These are phyloP conservation scores for Firmiana major DNA, from an alignment of 345 rosid species.

Conservation along the genomic window DNA sequence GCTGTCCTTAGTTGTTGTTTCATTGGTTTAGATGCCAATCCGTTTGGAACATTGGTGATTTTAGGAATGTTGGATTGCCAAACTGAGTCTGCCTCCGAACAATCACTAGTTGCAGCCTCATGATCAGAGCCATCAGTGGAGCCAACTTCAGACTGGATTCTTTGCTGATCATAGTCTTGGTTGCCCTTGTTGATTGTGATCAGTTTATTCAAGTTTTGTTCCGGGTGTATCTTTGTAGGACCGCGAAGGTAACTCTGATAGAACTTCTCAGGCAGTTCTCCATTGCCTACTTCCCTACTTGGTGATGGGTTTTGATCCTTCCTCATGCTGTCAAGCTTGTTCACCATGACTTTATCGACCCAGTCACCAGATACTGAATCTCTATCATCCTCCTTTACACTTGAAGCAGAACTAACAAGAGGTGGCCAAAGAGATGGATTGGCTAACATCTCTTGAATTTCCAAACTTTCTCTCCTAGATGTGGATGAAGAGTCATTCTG, in stretches of 20 bases:
- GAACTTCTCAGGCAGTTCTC: conserved; percentile 21
- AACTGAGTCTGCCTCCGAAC: conserved; percentile 58
- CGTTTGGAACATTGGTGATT: conserved; percentile 34
- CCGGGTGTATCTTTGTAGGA: conserved; percentile 42
- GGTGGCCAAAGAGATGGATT: conserved; percentile 69
- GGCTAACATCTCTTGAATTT: conserved; percentile 56
- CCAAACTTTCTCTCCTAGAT: conserved; percentile 61
- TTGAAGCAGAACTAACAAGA: conserved; percentile 32
- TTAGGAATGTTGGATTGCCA: conserved; percentile 55
- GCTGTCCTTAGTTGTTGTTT: conserved; percentile 46
- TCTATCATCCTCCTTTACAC: conserved; percentile 49
- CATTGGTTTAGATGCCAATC: conserved; percentile 42
- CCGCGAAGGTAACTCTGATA: neutral
- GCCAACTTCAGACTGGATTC: conserved; percentile 29
- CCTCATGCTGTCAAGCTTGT: conserved; percentile 39
- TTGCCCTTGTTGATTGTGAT: conserved; percentile 39
- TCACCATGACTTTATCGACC: conserved; percentile 67
- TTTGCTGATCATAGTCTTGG: conserved; percentile 47
- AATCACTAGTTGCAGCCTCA: conserved; percentile 69
- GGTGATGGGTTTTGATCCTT: conserved; percentile 34
- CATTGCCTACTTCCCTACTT: conserved; percentile 37
- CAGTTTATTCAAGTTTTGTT: conserved; percentile 20
- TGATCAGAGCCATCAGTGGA: conserved; percentile 56
- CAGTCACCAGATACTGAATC: conserved; percentile 59
- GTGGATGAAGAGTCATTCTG: conserved; percentile 38